Conservation (phyloP, 805 yeast species). For the Debaryomyces castellii region DNA sequence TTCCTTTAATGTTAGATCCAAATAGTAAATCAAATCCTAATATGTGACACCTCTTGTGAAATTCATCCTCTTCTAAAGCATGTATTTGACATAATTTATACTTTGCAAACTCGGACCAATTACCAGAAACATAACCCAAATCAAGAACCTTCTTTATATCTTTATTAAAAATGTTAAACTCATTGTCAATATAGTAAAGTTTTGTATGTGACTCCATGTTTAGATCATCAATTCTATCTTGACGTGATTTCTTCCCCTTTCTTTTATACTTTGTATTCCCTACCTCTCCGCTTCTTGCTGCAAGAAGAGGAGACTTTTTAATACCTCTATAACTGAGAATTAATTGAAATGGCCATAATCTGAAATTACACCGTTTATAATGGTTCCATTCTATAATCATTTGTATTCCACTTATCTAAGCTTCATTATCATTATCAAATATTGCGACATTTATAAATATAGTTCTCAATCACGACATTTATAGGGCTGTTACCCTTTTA, state of each 20-base stretch:
- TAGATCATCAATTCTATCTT: slow-evolving; percentile 22
- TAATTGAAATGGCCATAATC: neutral
- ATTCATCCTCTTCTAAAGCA: slow-evolving; percentile 22
- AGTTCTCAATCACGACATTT: neutral
- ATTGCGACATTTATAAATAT: slow-evolving; percentile 1
- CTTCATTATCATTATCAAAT: too few species aligned
- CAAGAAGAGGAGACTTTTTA: neutral
- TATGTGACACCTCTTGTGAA: slow-evolving; percentile 31
- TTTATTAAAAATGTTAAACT: slow-evolving; percentile 25
- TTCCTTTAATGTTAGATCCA: slow-evolving; percentile 77
- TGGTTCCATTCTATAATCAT: neutral
- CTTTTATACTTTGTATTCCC: neutral
- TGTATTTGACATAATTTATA: slow-evolving; percentile 27
- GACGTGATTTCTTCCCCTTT: slow-evolving; percentile 15
- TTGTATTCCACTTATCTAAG: neutral
- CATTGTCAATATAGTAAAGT: slow-evolving; percentile 26
- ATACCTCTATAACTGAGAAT: neutral
- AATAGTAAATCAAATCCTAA: slow-evolving; percentile 61
- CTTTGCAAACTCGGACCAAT: slow-evolving; percentile 35
- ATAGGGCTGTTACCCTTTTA: neutral
- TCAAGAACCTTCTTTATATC: slow-evolving; percentile 33
- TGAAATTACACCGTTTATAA: neutral
- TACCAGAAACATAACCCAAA: slow-evolving; percentile 42
- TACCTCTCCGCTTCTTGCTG: neutral
- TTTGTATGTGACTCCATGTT: slow-evolving; percentile 24